Evolutionary conservation across 2,329 filamentous ascomycete genomes (phyloP), one percentile per base, ranked within the genome.

Genomic region (Verruconis gallopava): DNA sequence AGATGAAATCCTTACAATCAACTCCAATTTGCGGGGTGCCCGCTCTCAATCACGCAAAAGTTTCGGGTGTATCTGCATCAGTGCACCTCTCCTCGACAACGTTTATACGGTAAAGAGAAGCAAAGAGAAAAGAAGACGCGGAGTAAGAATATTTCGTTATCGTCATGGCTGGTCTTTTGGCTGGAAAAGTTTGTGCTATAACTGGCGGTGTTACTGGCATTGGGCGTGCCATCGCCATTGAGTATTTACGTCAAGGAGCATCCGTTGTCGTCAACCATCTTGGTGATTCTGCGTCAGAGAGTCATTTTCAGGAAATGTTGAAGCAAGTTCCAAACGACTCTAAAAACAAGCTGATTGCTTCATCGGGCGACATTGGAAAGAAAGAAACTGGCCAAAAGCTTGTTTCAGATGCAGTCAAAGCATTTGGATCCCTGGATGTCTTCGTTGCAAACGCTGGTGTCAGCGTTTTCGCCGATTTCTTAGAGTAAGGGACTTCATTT

Each of bases 391-490:
- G 81, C 5, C 64, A 69, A 34, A 64, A 71, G 21, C 71, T 94
- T 18, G 78, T 94, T 5, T 62, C 66, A 12, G 67, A 70, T 48
- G 77, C 81, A 0, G 79, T 88, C 1, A 58, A 71, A 44, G 62
- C 64, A 45, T 81, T 76, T 55, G 67, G 70, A 12, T 55, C 64
- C 28, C 44, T 71, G 30, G 64, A 72, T 60, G 67, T 93, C 4
- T 89, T 89, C 60, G 81, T 94, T 19, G 84, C 77, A 58, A 94
- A 94, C 63, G 86, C 86, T 3, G 86, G 86, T 4, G 73, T 94
- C 46, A 94, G 85, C 67, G 73, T 82, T 48, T 94, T 95, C 61
- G 80, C 81, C 45, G 83, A 93, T 50, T 93, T 95, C 55, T 63
- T 95, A 17, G 76, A 80, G 72, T 78, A 52, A 49, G 65, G 55